Evolutionary conservation across 2,329 filamentous ascomycete genomes (phyloP), one percentile per base, ranked within the genome.

Genomic region (Colletotrichum sp.): DNA sequence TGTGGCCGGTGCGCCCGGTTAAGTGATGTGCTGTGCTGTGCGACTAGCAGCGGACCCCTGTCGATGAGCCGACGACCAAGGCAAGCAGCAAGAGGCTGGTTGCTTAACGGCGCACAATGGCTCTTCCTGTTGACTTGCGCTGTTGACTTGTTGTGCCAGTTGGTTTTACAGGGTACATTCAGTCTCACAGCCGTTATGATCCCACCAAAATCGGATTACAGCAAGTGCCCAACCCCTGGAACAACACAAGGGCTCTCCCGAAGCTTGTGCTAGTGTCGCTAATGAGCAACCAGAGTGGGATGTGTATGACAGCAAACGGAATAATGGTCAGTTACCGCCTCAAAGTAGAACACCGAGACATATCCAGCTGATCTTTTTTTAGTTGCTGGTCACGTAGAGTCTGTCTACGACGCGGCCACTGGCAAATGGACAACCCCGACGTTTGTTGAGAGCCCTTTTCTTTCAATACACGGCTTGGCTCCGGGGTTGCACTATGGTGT

Each of bases 361-460:
- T 10, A 12, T 62, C 7, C 32, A 24, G 18, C 5, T 36, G 10
- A 62, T n/a, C 12, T 1, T 24, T 13, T 9, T 10, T 30, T 6
- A 71, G 69, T 71, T 14, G 59, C 43, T 36, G 69, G 69, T 7
- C 69, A 71, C 14, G 69, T 65, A 38, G 69, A 71, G 26, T 71
- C 30, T n/a, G 8, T 16, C 4, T 71, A 56, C 8, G 34, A 71
- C 10, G 6, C 12, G 1, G 21, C 7, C n/a, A 59, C 48, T 5
- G 69, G 61, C 8, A 28, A 21, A 10, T 71, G 69, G 69, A 43
- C 62, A 7, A n/a, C 7, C 10, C 69, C 69, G 4, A 14, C 32
- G 52, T 66, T 71, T 10, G 12, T 71, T 7, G 52, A 59, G 14
- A 66, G n/a, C 7, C 69, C 69, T 2, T 26, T 26, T 13, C 61